Evolutionary conservation across 441 rosid genomes (phyloP), one percentile per base, ranked within the genome.

Genomic region (Bocquillonia castaneifolia): DNA sequence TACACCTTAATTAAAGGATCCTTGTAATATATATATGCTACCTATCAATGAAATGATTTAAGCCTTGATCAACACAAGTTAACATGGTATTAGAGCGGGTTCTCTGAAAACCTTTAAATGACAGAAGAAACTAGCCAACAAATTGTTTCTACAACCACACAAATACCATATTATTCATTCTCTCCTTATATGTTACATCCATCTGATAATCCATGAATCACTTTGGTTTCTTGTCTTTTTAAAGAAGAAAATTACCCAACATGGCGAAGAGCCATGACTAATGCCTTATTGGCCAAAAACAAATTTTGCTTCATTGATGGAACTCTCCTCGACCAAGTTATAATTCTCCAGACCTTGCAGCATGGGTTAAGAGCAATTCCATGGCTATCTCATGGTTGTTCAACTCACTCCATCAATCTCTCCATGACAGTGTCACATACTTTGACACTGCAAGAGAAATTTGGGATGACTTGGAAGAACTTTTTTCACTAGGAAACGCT

Each of bases 381-480:
- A 60, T 60, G 64, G 51, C 40, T 18, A 39, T 60, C 17, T 60
- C 64, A 13, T 60, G 3, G 64, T 10, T 60, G 6, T 60, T 60
- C 40, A 60, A 60, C 25, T 22, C 31, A 22, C 12, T 60, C 2
- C 31, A 22, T 1, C 20, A 17, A 6, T 22, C 47, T 22, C 34
- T 60, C 22, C 22, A 40, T 60, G 48, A 39, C 10, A 60, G 36
- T 23, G n/a, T 60, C 31, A n/a, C 0, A 9, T 60, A 2, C 6
- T 37, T 40, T 20, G 32, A 20, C 10, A 60, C 9, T 1, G 18
- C 1, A 60, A 22, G 6, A 7, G 34, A 60, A 14, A 17, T 60
- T 39, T 39, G 50, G 51, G 12, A 39, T 3, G 51, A 60, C 25
- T 25, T 60, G 29, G 31, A 39, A n/a, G 34, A 60, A n/a, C 51